phyloP scores from a whole-genome alignment of 148 eudicot genomes.

The Rhododendron ovatum region DNA sequence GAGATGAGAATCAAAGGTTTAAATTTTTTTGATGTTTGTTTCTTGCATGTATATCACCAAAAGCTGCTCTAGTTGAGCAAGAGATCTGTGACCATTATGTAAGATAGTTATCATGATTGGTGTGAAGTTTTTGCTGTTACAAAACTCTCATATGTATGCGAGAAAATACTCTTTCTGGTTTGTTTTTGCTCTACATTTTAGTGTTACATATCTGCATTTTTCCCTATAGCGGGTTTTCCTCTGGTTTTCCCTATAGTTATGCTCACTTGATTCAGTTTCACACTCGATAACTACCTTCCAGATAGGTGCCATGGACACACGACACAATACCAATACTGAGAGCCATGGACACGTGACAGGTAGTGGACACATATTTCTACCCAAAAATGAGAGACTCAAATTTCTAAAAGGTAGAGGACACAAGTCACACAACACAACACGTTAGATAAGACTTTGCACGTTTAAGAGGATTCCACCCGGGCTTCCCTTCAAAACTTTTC shows the following conservation, averaged over 20 bases:
- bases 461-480: neutral
- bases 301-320: neutral
- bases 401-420: neutral
- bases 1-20: neutral
- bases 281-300: neutral
- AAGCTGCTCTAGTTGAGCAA: conserved; percentile 9
- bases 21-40: neutral
- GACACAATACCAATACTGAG: neutral
- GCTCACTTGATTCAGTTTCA: neutral
- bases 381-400: neutral
- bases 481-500: neutral
- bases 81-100: conserved; percentile 6
- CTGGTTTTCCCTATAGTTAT: neutral
- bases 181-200: neutral
- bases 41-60: neutral
- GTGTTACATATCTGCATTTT: neutral
- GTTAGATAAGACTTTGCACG: neutral
- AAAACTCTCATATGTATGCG: neutral
- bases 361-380: neutral
- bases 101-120: conserved; percentile 4
- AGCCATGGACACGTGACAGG: neutral
- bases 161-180: neutral
- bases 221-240: neutral
- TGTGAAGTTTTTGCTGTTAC: neutral
- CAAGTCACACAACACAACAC: neutral